Evolutionary conservation across 139 green algal species (phyloP), one percentile per base, ranked within the genome.

Genomic region (Tetraselmis striata): DNA sequence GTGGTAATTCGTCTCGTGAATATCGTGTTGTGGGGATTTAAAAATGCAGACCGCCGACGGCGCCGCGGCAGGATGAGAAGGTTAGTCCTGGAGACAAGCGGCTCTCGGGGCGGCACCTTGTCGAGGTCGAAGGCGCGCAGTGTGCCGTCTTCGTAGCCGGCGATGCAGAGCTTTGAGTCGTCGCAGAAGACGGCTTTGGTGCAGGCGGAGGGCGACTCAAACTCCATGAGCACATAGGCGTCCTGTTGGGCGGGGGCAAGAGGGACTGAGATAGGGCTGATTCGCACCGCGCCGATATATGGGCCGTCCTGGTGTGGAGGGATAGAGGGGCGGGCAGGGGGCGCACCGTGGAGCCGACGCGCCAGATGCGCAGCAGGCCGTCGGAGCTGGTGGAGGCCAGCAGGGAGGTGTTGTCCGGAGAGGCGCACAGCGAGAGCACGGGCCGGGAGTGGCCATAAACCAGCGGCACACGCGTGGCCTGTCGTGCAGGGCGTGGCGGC

Each of bases 351-450:
- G 75, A 67, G 1, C 29, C 79, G 28, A 89, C 77, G 24, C 78
- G 75, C 85, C 88, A 89, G 32, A 91, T 76, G 2, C 85, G 80
- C 79, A 91, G 85, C 31, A 87, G 29, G 18, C 88, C 88, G 80
- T 89, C 88, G 0, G 23, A 1, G 1, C 75, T 83, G 1, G 85
- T 87, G 26, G 85, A 85, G 0, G 86, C 88, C 77, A 91, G 31
- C 28, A 88, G 75, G 45, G 45, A 5, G 45, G 45, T 67, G 18
- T 67, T 67, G 45, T 67, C 45, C 18, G 45, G 45, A 5, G 45
- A 67, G 45, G 45, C 18, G 11, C 11, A 5, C 11, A 67, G 45
- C 11, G 45, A 67, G 45, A 67, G 45, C 11, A 67, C 45, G 45
- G 45, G 45, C 11, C 45, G 45, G 45, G 45, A 67, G 45, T 67